Percentiles rank a stretch among this genome's conserved stretches.
These are phyloP conservation scores for Phaseolus lunatus DNA, from an alignment of 306 rosid species.

Conservation along the genomic window DNA sequence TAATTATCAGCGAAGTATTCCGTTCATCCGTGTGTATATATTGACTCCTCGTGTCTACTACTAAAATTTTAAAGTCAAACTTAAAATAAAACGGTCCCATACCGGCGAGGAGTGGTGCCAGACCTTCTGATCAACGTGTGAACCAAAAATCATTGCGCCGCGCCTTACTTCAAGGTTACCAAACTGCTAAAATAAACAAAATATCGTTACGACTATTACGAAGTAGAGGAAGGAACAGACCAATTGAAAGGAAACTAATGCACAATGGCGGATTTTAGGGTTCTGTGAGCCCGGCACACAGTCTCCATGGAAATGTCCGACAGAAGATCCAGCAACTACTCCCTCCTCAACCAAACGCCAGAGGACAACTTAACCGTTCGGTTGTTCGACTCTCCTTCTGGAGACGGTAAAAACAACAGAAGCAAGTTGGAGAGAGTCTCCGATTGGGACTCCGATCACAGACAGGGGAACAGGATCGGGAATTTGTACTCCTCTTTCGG, in stretches of 20 bases:
- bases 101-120: neutral
- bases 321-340: constrained; percentile 73
- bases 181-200: neutral
- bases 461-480: constrained; percentile 73
- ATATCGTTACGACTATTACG: no score
- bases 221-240: no score
- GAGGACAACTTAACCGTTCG: constrained; percentile 59
- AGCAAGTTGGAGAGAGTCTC: constrained; percentile 59
- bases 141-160: neutral
- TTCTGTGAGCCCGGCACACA: constrained; percentile 40
- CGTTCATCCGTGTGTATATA: no score
- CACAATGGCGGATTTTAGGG: constrained; percentile 70
- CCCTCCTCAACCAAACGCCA: constrained; percentile 66
- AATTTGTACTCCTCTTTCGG: constrained; percentile 60
- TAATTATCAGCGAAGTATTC: no score
- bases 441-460: constrained; percentile 73
- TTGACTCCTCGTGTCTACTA: no score
- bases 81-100: neutral
- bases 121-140: neutral
- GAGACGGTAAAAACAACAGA: constrained; percentile 60
- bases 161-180: neutral
- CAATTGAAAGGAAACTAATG: neutral
- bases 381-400: constrained; percentile 60
- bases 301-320: constrained; percentile 74
- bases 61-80: neutral